Evolutionary conservation across 108 stramenopile genomes (phyloP), one percentile per base, ranked within the genome.

Genomic region (Fistulifera pelliculosa): DNA sequence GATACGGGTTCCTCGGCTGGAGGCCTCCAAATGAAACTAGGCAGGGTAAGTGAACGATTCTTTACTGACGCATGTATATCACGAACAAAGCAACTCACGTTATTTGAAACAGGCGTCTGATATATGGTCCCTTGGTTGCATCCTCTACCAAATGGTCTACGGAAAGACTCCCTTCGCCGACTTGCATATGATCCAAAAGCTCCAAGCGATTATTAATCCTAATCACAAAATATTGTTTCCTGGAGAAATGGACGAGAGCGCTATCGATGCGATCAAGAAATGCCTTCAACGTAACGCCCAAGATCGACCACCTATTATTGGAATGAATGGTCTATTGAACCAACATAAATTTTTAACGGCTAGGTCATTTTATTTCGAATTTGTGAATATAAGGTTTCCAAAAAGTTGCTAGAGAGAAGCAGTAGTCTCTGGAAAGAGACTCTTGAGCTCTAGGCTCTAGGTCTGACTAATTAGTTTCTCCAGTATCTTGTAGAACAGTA

Each of bases 81-180:
- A n/a, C n/a, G n/a, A n/a, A n/a, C n/a, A n/a, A n/a, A n/a, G 41
- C 56, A 61, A 22, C 53, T 79, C 12, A 74, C 74, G 25, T 58
- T 31, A 14, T 21, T 56, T 49, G 44, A 7, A n/a, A 13, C 49
- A 81, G 70, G 73, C 88, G 28, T 90, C 88, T 11, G 95, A 96
- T 64, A 83, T 96, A 17, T 94, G 95, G 95, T 88, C 85, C 22
- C 72, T 98, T 13, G 98, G 98, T 6, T 97, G 96, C 61, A 97
- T 98, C 38, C 66, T 99, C 10, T 99, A 99, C 61, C 95, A 97
- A 73, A 93, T 99, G 87, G 79, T 96, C 2, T 93, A 93, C 27
- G 93, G 93, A 0, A 69, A 76, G 59, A 88, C 94, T 6, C 96
- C 97, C 24, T 99, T 99, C 66, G 90, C 92, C 2, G 69, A 91